Evolutionary conservation across 345 rosid genomes (phyloP).

Genomic region (Turritis glabra): DNA sequence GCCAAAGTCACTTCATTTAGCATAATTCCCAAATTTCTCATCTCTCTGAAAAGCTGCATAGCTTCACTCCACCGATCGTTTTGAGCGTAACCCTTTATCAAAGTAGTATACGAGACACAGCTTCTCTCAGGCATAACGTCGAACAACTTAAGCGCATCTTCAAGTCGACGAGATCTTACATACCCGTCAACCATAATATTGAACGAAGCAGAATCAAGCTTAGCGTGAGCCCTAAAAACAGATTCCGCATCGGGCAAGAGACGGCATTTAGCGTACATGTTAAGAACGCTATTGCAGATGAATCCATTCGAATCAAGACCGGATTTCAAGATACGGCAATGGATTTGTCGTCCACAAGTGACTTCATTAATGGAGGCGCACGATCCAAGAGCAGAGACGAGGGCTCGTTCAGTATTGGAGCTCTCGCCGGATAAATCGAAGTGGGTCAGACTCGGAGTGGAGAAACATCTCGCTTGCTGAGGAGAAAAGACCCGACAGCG

Average conservation of each 20-base stretch:
- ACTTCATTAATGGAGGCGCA: constrained; percentile 46
- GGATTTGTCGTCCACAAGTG: constrained; percentile 54
- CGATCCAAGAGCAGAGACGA: constrained; percentile 62
- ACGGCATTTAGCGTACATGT: constrained; percentile 72
- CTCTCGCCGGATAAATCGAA: constrained; percentile 21
- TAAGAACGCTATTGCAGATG: constrained; percentile 66
- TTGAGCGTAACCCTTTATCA: constrained; percentile 67
- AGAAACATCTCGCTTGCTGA: constrained; percentile 45
- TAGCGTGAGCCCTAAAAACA: constrained; percentile 41
- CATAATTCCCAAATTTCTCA: constrained; percentile 52
- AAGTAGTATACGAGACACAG: constrained; percentile 64
- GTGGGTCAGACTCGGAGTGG: constrained; percentile 30
- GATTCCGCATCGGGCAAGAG: constrained; percentile 52
- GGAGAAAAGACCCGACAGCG: constrained; percentile 17
- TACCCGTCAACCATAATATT: constrained; percentile 71
- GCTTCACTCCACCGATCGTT: constrained; percentile 54
- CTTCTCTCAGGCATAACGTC: constrained; percentile 60
- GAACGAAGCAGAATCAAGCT: constrained; percentile 54
- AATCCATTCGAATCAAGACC: constrained; percentile 66
- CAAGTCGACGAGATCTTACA: constrained; percentile 46
- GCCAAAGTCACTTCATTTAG: constrained; percentile 65
- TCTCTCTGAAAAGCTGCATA: constrained; percentile 52
- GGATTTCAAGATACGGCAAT: constrained; percentile 50
- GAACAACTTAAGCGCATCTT: constrained; percentile 61
- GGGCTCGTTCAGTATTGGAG: constrained; percentile 42